Evolutionary conservation across 2,329 filamentous ascomycete species (phyloP).

Genomic region (Incumbomyces delicatus): DNA sequence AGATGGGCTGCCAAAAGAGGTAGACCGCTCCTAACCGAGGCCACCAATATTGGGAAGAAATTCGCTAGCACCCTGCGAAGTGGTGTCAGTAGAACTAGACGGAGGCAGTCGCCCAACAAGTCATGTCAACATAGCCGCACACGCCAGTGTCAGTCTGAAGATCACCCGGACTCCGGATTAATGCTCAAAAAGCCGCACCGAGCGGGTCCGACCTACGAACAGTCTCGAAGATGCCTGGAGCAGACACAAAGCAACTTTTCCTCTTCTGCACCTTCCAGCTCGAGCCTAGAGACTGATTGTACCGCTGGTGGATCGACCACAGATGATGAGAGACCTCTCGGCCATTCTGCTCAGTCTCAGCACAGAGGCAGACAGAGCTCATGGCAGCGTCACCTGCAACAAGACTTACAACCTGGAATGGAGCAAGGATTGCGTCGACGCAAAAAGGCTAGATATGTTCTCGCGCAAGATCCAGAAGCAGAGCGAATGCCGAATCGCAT

Average conservation of each 20-base stretch:
- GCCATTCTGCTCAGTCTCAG: background rate
- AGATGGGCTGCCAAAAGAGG: background rate
- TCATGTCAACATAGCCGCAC: background rate
- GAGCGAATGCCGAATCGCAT: background rate
- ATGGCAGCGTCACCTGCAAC: slow-evolving; percentile 1
- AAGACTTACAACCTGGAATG: slow-evolving; percentile 1
- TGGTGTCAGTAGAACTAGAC: background rate
- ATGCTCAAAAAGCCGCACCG: too few relatives aligned
- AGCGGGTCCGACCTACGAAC: too few relatives aligned
- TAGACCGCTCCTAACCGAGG: background rate
- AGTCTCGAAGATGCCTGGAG: background rate
- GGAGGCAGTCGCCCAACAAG: background rate
- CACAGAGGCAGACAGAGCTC: background rate
- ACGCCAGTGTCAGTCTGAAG: background rate
- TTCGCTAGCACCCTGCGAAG: background rate
- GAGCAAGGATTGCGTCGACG: background rate
- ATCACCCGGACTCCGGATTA: background rate
- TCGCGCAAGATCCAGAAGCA: background rate
- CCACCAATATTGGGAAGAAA: background rate
- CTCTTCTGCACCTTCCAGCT: background rate
- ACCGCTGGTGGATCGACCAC: too few relatives aligned
- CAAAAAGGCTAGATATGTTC: background rate
- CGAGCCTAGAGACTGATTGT: too few relatives aligned
- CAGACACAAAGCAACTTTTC: background rate
- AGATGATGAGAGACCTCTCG: too few relatives aligned